Evolutionary conservation across 805 yeast genomes (phyloP).

Genomic region (Scheffersomyces stipitis): DNA sequence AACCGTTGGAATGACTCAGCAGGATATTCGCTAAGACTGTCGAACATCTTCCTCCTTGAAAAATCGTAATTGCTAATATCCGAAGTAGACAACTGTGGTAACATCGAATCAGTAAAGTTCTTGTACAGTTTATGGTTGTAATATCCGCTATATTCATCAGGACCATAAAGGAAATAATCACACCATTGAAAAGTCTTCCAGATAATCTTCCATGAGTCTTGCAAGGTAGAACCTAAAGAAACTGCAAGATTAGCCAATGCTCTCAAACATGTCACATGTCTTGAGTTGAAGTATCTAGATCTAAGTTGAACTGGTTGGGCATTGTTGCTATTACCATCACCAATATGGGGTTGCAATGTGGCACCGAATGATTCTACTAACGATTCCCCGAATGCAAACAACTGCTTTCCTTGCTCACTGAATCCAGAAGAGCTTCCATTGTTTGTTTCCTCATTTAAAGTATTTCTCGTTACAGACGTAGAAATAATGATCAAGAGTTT

Average conservation of each 20-base stretch:
- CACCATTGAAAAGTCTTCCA: slow-evolving; percentile 76
- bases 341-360: slow-evolving; percentile 28
- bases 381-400: slow-evolving; percentile 48
- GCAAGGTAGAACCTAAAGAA: slow-evolving; percentile 76
- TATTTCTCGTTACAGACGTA: slow-evolving; percentile 19
- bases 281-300: slow-evolving; percentile 52
- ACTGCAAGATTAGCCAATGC: slow-evolving; percentile 76
- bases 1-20: slow-evolving; percentile 50
- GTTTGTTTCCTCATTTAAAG: slow-evolving; percentile 1
- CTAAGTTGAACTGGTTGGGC: not conserved
- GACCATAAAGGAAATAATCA: slow-evolving; percentile 66
- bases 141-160: slow-evolving; percentile 31
- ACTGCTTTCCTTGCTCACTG: slow-evolving; percentile 30
- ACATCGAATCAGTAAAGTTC: slow-evolving; percentile 15
- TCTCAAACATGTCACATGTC: slow-evolving; percentile 74
- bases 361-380: slow-evolving; percentile 53
- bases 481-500: slow-evolving; percentile 35
- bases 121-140: slow-evolving; percentile 32
- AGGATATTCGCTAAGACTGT: slow-evolving; percentile 59
- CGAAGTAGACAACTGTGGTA: slow-evolving; percentile 37
- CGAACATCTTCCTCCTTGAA: slow-evolving; percentile 60
- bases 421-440: slow-evolving; percentile 4
- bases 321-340: not conserved
- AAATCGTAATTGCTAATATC: slow-evolving; percentile 55
- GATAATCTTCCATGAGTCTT: slow-evolving; percentile 61